Evolutionary conservation across 352 stramenopile species (phyloP), one percentile per base, ranked within the genome.

Genomic region (Globisporangium spiculum): DNA sequence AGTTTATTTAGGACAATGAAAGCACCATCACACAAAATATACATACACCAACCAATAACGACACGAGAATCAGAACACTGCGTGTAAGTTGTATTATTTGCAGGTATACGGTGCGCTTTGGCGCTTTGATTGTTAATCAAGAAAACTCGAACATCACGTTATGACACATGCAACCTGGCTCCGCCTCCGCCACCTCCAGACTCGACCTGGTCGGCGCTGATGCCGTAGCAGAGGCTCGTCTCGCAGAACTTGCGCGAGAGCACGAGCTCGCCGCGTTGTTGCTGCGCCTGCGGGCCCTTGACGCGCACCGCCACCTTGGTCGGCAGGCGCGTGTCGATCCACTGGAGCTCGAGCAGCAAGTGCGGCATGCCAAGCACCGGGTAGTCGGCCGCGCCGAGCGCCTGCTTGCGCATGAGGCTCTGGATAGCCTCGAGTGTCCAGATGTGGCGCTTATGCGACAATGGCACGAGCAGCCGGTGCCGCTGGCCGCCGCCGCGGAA

Each of bases 281-380:
- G 27, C 3, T 32, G 27, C 27, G 27, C 2, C 53, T 50, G 68
- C 4, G 38, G 38, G 8, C 72, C 71, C 32, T 75, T 70, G 56
- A 81, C 65, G 44, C 70, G 75, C 57, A 89, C 80, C 6, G 67
- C 70, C 10, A 89, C 81, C 62, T 72, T 70, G 4, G 81, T 83
- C 12, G 79, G 81, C 69, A 89, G 69, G 18, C 77, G 81, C 50
- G 81, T 86, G 72, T 89, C 81, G 67, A 89, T 81, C 79, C 79
- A 86, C 66, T 89, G 81, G 50, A 89, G 58, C 69, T 88, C 78
- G 26, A 89, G 34, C 10, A 83, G 68, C 36, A 88, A 18, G 38
- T 88, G 79, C 52, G 80, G 78, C 71, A 74, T 69, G 20, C 75
- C 78, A 22, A 83, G 76, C 69, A 83, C 80, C 24, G 75, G 71